Percentiles rank a stretch among this genome's conserved stretches.
These are phyloP conservation scores for Cornus florida DNA, from an alignment of 148 eudicot genomes.

Conservation along the genomic window DNA sequence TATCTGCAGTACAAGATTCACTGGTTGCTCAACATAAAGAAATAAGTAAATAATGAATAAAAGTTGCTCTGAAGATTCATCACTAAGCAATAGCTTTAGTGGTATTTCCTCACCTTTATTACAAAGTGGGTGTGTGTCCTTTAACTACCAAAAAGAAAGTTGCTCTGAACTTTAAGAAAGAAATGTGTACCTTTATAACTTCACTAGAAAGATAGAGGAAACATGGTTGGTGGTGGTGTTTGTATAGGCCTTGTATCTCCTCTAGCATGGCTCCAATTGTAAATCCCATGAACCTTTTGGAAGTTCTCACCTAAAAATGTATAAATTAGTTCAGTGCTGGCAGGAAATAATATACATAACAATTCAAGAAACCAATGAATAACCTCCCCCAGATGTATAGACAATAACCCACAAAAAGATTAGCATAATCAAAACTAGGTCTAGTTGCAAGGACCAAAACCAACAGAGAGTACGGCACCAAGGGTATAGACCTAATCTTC, in stretches of 20 bases:
- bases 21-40: slow-evolving; percentile 12
- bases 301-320: slow-evolving; percentile 80
- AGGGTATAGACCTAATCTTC: no score
- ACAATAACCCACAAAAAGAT: neutral
- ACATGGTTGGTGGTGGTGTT: slow-evolving; percentile 96
- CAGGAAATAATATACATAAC: slow-evolving; percentile 5
- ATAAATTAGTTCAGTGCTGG: slow-evolving; percentile 8
- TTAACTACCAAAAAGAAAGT: no score
- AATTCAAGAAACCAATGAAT: slow-evolving; percentile 1
- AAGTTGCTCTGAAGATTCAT: neutral
- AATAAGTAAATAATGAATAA: neutral
- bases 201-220: slow-evolving; percentile 97
- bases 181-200: slow-evolving; percentile 76
- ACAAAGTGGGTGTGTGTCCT: no score
- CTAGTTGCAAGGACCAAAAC: neutral
- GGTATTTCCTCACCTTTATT: no score
- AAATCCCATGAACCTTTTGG: slow-evolving; percentile 87
- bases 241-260: slow-evolving; percentile 89
- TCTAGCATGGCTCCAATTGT: slow-evolving; percentile 97
- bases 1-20: slow-evolving; percentile 57
- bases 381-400: neutral
- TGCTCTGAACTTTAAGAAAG: neutral
- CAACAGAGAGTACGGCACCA: no score
- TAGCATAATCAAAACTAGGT: neutral
- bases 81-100: no score